A percentile compares a stretch with the other conserved stretches of the same genome.
These are phyloP conservation scores for Capillidium heterosporum DNA, from an alignment of 371 early-diverging fungal species.

Conservation along the genomic window DNA sequence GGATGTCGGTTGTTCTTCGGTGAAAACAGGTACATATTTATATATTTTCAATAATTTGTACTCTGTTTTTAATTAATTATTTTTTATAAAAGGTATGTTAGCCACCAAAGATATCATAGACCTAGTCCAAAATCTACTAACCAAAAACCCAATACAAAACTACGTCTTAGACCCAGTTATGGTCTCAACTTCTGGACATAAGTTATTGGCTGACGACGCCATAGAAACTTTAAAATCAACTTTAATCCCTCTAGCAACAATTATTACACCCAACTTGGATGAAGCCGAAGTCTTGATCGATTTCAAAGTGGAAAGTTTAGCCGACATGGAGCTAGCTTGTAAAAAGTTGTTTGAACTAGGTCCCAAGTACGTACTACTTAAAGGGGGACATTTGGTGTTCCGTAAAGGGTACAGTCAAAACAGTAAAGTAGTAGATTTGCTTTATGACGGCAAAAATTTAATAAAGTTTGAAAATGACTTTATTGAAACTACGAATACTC, in stretches of 20 bases:
- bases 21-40: slow-evolving; percentile 42
- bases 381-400: slow-evolving; percentile 64
- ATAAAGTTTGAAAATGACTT: slow-evolving; percentile 28
- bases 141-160: slow-evolving; percentile 15
- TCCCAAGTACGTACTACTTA: slow-evolving; percentile 39
- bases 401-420: slow-evolving; percentile 8
- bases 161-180: slow-evolving; percentile 75
- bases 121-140: slow-evolving; percentile 24
- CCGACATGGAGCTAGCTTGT: slow-evolving; percentile 32
- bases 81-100: slow-evolving; percentile 36
- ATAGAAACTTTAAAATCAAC: slow-evolving; percentile 24
- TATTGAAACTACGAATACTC: slow-evolving; percentile 44
- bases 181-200: slow-evolving; percentile 56
- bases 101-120: slow-evolving; percentile 38
- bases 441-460: slow-evolving; percentile 29
- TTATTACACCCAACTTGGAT: slow-evolving; percentile 66
- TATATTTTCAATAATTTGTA: background rate
- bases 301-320: slow-evolving; percentile 22
- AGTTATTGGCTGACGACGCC: slow-evolving; percentile 39
- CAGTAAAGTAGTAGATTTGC: slow-evolving; percentile 30
- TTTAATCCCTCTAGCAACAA: slow-evolving; percentile 43
- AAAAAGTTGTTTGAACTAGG: slow-evolving; percentile 23
- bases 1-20: slow-evolving; percentile 59
- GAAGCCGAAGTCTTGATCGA: slow-evolving; percentile 47
- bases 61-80: background rate